phyloP scores from a whole-genome alignment of 2,329 filamentous ascomycete genomes.

The Dactylellina cionopaga region DNA sequence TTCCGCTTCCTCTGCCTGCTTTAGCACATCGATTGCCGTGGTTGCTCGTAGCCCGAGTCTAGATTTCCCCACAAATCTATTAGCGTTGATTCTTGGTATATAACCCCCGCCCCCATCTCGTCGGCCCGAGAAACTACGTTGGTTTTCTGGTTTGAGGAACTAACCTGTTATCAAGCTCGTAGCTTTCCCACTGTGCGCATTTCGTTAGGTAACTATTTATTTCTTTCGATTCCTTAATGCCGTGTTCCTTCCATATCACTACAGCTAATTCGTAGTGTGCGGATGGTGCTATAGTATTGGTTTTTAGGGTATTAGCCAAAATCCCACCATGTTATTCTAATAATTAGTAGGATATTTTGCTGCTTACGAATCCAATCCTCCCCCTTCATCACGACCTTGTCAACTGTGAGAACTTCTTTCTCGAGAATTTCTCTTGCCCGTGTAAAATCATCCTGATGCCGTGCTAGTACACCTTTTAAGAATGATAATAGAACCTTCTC shows the following conservation, averaged over 20 bases:
- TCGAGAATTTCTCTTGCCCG: constrained; percentile 74
- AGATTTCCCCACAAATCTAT: constrained; percentile 56
- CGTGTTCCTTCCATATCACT: constrained; percentile 77
- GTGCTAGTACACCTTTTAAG: constrained; percentile 72
- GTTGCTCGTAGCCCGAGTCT: constrained; percentile 78
- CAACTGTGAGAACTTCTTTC: constrained; percentile 68
- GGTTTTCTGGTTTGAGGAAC: neutral
- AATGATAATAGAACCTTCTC: constrained; percentile 74
- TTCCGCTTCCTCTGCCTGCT: constrained; percentile 45
- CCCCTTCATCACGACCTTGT: constrained; percentile 67
- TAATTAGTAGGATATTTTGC: neutral
- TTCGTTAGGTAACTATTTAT: constrained; percentile 74
- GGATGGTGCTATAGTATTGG: constrained; percentile 69
- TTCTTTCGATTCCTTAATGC: constrained; percentile 67
- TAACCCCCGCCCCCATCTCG: neutral
- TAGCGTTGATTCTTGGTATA: neutral
- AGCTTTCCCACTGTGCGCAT: constrained; percentile 75
- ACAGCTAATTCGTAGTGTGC: constrained; percentile 89
- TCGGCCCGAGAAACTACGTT: constrained; percentile 14
- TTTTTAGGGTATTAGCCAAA: constrained; percentile 1
- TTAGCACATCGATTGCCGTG: constrained; percentile 73
- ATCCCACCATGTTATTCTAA: neutral
- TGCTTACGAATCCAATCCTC: constrained; percentile 70
- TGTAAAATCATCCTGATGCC: constrained; percentile 70
- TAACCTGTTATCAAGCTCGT: constrained; percentile 71